Base-by-base conservation (phyloP, 768 basidiomycete genomes). In the Russula lepida region DNA sequence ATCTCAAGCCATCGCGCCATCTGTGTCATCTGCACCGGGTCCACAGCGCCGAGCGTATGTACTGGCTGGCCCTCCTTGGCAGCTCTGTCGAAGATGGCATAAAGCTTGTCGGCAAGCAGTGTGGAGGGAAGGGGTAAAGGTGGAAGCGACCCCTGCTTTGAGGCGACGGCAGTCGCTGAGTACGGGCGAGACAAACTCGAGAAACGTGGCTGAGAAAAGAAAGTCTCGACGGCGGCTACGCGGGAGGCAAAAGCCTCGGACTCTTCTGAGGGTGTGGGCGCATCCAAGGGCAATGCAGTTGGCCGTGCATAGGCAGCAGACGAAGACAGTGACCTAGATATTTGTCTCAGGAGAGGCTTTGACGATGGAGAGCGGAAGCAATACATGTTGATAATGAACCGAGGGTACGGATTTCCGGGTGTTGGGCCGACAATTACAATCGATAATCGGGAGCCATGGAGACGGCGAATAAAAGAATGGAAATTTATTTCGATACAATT, bases 11-110 rank as follows among this genome's bases (percentile, higher is more conserved):
- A 81, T 55, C 76, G 76, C 8, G 91, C 94, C 89, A 92, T 92
- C 74, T 97, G 93, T 0, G 91, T 93, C 88, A 94, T 91, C 74
- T 92, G 93, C 15, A 94, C 82, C 0, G 93, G 92, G 71, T 97
- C 95, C 63, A 97, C 88, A 4, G 91, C 92, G 43, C 93, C 93
- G 83, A 95, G 86, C 1, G 94, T 95, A 68, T 92, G 89, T 13
- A 95, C 81, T 0, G 93, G 92, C 64, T 77, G 77, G 32, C 81
- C 80, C 41, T 80, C 81, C 39, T 77, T 79, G 25, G 83, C 82
- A 47, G 86, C 84, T 51, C 81, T 79, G 21, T 78, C 75, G 50
- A 98, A 78, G 9, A 85, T 69, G 13, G 77, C 75, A 71, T 82
- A 89, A n/a, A 98, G 80, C 73, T 95, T 95, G 76, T 92, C 82